Base-by-base conservation (phyloP, 2,329 filamentous ascomycete genomes). In the Cucurbitaria berberidis region DNA sequence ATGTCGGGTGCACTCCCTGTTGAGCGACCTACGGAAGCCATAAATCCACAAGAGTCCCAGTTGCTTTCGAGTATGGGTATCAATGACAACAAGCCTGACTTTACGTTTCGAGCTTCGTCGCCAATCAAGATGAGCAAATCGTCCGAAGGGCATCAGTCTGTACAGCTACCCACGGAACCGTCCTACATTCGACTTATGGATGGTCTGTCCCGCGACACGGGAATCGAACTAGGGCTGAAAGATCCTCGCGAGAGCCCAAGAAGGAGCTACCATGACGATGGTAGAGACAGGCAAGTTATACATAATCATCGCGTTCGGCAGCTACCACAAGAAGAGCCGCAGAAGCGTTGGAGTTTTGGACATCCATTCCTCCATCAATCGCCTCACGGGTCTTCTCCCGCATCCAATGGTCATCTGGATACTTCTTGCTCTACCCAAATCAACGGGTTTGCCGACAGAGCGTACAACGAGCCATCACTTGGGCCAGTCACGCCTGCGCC, bases 181-280 rank as follows among this genome's bases (percentile, higher is more conserved):
- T 74, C 70, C 1, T 74, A 74, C 34, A 64, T 72, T 11, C 63
- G 55, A 19, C 59, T 74, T 1, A 66, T 74, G 62, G 70, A 74
- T 49, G 62, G 58, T 0, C 50, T 74, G 7, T 65, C 63, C 11
- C 46, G 39, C 15, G 63, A 68, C 18, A 55, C 45, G 10, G 59
- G 51, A 6, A 46, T 72, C 7, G 59, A 74, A 8, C 34, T 73
- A 2, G 63, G 60, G 1, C 48, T 73, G 6, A 64, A 59, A 32
- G 70, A 73, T 42, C 70, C 70, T n/a, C 64, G 69, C 24, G 26
- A 51, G 10, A 48, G 18, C 7, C 8, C 27, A 7, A n/a, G 29
- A 3, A 38, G n/a, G 18, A n/a, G 39, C 1, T 18, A 50, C 40
- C 39, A 51, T 5, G 8, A 11, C 3, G 38, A 27, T 4, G 15